Conservation (phyloP, 345 rosid genomes). For the Trapa incisa region DNA sequence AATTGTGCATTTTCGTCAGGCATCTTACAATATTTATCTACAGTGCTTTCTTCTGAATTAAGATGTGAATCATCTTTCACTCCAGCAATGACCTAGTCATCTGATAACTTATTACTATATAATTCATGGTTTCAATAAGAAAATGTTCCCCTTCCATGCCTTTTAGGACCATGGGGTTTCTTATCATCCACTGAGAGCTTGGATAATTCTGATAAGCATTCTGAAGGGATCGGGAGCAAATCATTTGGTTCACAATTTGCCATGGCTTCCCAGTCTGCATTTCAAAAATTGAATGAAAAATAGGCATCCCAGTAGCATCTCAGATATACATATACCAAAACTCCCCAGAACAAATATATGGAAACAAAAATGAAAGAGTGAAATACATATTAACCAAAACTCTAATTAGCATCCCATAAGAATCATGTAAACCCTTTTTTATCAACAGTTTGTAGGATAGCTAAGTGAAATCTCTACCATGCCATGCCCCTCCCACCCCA, state of each 20-base stretch:
- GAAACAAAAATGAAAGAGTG: background rate
- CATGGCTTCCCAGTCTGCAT: constrained; percentile 80
- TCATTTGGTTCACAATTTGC: constrained; percentile 55
- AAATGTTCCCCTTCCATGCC: constrained; percentile 88
- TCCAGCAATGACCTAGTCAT: constrained; percentile 19
- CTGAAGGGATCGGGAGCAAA: constrained; percentile 28
- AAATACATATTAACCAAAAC: background rate
- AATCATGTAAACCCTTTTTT: background rate
- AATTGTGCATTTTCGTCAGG: background rate
- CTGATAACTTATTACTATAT: constrained; percentile 41
- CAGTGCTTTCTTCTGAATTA: constrained; percentile 26
- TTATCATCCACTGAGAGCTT: constrained; percentile 45
- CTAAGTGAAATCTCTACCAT: background rate
- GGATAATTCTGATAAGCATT: constrained; percentile 45
- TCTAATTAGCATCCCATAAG: background rate
- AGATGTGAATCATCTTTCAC: constrained; percentile 18
- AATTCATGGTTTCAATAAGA: constrained; percentile 45
- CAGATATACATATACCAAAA: background rate
- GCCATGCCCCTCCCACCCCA: background rate
- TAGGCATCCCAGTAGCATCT: background rate
- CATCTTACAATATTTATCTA: constrained; percentile 35
- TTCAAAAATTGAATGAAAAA: constrained; percentile 1
- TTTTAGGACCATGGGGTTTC: constrained; percentile 43
- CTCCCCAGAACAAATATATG: background rate
- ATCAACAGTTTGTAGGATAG: background rate